A percentile compares a stretch with the other conserved stretches of the same genome.
These are phyloP conservation scores for Nannizzia gypsea DNA, from an alignment of 2,329 filamentous ascomycete genomes.

Conservation along the genomic window DNA sequence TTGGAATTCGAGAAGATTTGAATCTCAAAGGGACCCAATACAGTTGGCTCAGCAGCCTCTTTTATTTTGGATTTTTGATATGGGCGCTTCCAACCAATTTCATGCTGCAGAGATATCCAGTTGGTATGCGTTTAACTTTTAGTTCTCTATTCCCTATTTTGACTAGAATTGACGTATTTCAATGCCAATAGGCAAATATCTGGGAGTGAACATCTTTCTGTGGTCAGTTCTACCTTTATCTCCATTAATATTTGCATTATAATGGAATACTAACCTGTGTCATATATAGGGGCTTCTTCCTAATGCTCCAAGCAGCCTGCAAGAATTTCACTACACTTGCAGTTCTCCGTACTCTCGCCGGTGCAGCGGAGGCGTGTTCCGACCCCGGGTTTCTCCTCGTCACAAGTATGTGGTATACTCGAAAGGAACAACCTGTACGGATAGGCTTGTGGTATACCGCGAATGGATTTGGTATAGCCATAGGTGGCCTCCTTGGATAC, in stretches of 20 bases:
- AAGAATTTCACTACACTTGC: constrained; percentile 45
- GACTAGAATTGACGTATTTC: neutral
- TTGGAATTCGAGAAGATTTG: constrained; percentile 50
- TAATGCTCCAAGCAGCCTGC: constrained; percentile 44
- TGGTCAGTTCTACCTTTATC: constrained; percentile 27
- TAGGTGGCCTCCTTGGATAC: constrained; percentile 47
- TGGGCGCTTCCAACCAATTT: constrained; percentile 47
- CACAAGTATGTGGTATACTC: constrained; percentile 55
- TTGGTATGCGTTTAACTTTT: constrained; percentile 27
- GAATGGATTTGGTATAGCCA: constrained; percentile 48
- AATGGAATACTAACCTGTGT: neutral
- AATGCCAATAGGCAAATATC: constrained; percentile 35
- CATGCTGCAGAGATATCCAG: constrained; percentile 41
- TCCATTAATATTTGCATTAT: neutral
- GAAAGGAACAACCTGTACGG: constrained; percentile 49
- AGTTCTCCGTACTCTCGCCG: constrained; percentile 46
- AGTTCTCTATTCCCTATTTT: neutral
- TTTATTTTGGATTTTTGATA: constrained; percentile 45
- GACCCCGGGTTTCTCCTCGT: constrained; percentile 54
- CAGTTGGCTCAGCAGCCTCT: constrained; percentile 44
- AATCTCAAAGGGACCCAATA: constrained; percentile 47
- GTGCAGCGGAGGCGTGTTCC: constrained; percentile 45
- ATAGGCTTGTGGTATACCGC: constrained; percentile 50
- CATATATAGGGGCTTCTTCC: constrained; percentile 33
- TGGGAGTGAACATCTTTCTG: constrained; percentile 47